Percentiles rank a stretch among this genome's conserved stretches.
phyloP scores from a whole-genome alignment of 257 asterid genomes.

The Coffea eugenioides region DNA sequence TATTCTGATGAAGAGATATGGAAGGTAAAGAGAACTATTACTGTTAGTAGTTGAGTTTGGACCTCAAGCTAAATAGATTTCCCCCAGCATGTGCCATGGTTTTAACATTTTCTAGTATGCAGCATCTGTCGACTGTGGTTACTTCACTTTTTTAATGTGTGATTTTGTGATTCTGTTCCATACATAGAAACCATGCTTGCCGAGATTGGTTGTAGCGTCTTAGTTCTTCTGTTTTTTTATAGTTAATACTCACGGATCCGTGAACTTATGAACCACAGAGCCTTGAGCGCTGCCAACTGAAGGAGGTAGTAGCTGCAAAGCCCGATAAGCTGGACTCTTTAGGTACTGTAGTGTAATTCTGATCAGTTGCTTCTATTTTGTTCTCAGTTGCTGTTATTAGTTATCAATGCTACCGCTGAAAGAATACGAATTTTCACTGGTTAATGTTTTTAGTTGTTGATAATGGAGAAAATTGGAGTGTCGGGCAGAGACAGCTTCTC shows the following conservation, averaged over 20 bases:
- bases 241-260: slow-evolving; percentile 1
- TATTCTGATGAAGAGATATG: slow-evolving; percentile 91
- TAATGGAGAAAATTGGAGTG: slow-evolving; percentile 97
- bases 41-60: not conserved
- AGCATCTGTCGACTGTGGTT: not conserved
- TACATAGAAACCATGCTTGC: not conserved
- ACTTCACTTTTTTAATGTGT: not conserved
- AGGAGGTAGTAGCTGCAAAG: slow-evolving; percentile 82
- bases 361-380: not conserved
- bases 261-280: slow-evolving; percentile 42
- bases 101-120: not conserved
- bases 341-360: slow-evolving; percentile 37
- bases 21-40: slow-evolving; percentile 50
- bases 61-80: not conserved
- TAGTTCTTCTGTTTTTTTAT: not conserved
- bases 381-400: not conserved
- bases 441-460: slow-evolving; percentile 48
- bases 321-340: slow-evolving; percentile 83
- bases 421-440: not conserved
- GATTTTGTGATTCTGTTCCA: not conserved
- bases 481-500: slow-evolving; percentile 96
- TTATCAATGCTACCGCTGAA: not conserved
- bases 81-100: not conserved
- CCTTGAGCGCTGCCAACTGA: slow-evolving; percentile 94
- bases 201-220: not conserved